Evolutionary conservation across 768 basidiomycete species (phyloP).

Genomic region (Boletus bicolor): DNA sequence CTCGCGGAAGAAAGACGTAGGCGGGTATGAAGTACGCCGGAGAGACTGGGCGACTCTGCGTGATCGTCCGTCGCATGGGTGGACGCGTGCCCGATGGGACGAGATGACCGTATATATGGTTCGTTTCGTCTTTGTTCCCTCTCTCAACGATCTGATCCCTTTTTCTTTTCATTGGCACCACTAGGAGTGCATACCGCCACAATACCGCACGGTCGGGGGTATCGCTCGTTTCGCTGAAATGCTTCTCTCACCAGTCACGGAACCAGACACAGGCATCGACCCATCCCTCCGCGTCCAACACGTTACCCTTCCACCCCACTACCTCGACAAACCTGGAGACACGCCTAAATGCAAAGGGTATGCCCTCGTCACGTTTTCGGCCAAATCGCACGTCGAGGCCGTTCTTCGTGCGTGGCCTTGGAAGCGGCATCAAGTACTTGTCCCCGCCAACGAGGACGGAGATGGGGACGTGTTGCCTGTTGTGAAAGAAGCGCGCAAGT

Average conservation of each 20-base stretch:
- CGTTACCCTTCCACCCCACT: conserved; percentile 59
- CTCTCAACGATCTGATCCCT: neutral
- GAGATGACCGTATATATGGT: conserved; percentile 66
- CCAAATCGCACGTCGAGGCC: conserved; percentile 36
- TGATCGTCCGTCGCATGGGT: conserved; percentile 24
- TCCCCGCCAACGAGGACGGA: neutral
- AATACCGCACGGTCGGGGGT: conserved; percentile 48
- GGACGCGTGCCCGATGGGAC: conserved; percentile 55
- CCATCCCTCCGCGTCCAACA: conserved; percentile 41
- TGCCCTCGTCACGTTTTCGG: conserved; percentile 59
- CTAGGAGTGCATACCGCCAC: conserved; percentile 69
- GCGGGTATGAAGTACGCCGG: conserved; percentile 66
- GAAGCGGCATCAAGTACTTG: conserved; percentile 28
- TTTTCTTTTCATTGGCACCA: neutral
- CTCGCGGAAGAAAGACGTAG: conserved; percentile 34
- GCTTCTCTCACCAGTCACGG: conserved; percentile 28
- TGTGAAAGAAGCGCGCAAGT: conserved; percentile 47
- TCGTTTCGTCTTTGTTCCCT: neutral
- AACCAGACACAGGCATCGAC: neutral
- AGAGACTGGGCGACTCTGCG: conserved; percentile 39
- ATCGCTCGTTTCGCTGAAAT: conserved; percentile 45
- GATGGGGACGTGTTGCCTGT: neutral
- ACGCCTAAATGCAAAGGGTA: conserved; percentile 69
- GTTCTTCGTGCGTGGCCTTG: conserved; percentile 63
- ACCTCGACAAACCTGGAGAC: conserved; percentile 55